Conservation (phyloP, 371 early-diverging fungal genomes). For the Circinella umbellata region DNA sequence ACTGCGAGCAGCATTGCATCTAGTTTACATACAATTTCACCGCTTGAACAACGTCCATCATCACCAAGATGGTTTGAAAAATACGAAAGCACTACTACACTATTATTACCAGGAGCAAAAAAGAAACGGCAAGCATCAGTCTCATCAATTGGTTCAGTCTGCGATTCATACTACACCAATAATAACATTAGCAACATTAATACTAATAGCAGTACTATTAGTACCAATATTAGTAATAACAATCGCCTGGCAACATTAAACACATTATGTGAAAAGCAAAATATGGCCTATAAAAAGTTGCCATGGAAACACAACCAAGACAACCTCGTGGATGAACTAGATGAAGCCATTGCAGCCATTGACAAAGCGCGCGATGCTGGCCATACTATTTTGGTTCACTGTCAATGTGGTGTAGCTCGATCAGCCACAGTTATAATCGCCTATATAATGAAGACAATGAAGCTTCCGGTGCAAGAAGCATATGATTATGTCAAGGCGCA, state of each 20-base stretch:
- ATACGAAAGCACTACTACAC: not conserved
- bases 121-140: conserved; percentile 7
- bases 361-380: conserved; percentile 62
- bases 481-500: conserved; percentile 77
- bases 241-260: conserved; percentile 5
- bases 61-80: not conserved
- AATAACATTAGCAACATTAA: not conserved
- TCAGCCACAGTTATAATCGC: conserved; percentile 89
- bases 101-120: not conserved
- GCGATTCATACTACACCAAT: not conserved
- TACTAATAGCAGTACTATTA: not conserved
- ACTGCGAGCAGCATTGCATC: conserved; percentile 35
- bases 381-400: conserved; percentile 80
- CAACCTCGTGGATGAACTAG: conserved; percentile 67
- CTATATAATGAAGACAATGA: conserved; percentile 79
- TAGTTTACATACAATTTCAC: conserved; percentile 27
- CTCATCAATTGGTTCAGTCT: conserved; percentile 5
- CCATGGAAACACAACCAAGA: conserved; percentile 83
- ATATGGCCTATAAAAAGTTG: conserved; percentile 60
- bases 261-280: not conserved
- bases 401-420: conserved; percentile 89
- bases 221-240: not conserved
- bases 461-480: conserved; percentile 69
- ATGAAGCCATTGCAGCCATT: conserved; percentile 72
- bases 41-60: not conserved